Percentiles rank a stretch among this genome's conserved stretches.
phyloP scores from a whole-genome alignment of 2,329 filamentous ascomycete species.

The Ustilaginoidea virens region DNA sequence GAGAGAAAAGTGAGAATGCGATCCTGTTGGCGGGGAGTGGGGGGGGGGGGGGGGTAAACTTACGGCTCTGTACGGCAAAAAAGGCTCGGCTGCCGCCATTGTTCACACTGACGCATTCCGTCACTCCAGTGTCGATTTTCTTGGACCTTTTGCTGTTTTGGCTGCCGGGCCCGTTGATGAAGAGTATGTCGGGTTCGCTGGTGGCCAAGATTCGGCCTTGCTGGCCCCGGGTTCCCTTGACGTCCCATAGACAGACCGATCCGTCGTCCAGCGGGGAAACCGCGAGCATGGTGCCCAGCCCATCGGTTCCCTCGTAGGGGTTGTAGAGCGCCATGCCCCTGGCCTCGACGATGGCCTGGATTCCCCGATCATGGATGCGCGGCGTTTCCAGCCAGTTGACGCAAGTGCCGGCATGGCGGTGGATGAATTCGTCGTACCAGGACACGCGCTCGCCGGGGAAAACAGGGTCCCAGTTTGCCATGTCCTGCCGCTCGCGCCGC shows the following conservation, averaged over 20 bases:
- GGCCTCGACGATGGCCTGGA: constrained; percentile 42
- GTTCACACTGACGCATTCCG: constrained; percentile 74
- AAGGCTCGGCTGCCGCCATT: constrained; percentile 52
- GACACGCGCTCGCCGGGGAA: constrained; percentile 56
- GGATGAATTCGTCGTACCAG: constrained; percentile 85
- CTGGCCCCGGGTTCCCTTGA: constrained; percentile 36
- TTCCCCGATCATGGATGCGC: constrained; percentile 22
- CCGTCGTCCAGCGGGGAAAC: constrained; percentile 75
- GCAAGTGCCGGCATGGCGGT: constrained; percentile 58
- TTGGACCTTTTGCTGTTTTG: constrained; percentile 35
- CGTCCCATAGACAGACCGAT: constrained; percentile 76
- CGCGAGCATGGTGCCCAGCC: constrained; percentile 32
- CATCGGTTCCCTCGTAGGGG: constrained; percentile 33
- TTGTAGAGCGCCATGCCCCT: constrained; percentile 57
- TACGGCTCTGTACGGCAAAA: constrained; percentile 61
- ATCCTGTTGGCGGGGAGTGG: neutral
- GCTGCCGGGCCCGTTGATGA: constrained; percentile 32
- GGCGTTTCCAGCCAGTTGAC: constrained; percentile 65
- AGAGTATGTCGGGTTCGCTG: constrained; percentile 53
- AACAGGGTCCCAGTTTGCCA: constrained; percentile 72
- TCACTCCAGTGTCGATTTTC: constrained; percentile 56
- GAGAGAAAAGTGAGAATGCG: neutral
- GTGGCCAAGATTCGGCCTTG: constrained; percentile 49
- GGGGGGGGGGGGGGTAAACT: constrained; percentile 13
- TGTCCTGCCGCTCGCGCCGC: constrained; percentile 28